Evolutionary conservation across 495 filamentous ascomycete genomes (phyloP).

Genomic region (Penicillium argentinense): DNA sequence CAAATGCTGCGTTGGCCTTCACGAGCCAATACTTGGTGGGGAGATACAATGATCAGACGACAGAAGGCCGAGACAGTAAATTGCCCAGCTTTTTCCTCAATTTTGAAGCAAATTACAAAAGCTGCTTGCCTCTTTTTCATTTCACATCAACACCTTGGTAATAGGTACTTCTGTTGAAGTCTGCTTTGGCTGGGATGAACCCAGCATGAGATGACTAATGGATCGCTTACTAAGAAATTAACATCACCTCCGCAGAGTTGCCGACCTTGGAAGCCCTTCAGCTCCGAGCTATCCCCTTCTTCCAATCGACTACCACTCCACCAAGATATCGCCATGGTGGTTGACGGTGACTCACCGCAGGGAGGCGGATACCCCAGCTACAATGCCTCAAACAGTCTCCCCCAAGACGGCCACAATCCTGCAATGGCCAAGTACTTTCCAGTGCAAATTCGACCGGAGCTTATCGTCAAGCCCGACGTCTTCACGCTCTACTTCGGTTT

Average conservation of each 20-base stretch:
- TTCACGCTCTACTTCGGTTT: conserved; percentile 35
- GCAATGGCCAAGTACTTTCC: conserved; percentile 14
- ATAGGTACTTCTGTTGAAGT: too few relatives aligned
- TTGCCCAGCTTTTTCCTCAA: too few relatives aligned
- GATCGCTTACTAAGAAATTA: too few relatives aligned
- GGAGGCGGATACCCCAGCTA: conserved; percentile 3
- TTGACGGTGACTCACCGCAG: conserved; percentile 25
- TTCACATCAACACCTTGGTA: too few relatives aligned
- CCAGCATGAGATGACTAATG: too few relatives aligned
- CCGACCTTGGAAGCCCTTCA: not conserved
- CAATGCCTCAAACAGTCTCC: conserved; percentile 8
- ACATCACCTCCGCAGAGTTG: not conserved
- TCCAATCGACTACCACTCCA: not conserved
- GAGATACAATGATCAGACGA: too few relatives aligned
- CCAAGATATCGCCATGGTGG: conserved; percentile 19
- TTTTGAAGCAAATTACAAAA: too few relatives aligned
- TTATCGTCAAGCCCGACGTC: conserved; percentile 21
- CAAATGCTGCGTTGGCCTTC: too few relatives aligned
- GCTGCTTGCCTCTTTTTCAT: too few relatives aligned
- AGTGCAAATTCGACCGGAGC: conserved; percentile 18
- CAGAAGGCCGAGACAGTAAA: too few relatives aligned
- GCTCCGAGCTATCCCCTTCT: not conserved
- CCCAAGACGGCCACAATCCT: not conserved
- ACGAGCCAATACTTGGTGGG: too few relatives aligned
- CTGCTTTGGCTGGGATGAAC: too few relatives aligned